Conservation (phyloP, 352 stramenopile genomes). For the Phytopythium montanum region DNA sequence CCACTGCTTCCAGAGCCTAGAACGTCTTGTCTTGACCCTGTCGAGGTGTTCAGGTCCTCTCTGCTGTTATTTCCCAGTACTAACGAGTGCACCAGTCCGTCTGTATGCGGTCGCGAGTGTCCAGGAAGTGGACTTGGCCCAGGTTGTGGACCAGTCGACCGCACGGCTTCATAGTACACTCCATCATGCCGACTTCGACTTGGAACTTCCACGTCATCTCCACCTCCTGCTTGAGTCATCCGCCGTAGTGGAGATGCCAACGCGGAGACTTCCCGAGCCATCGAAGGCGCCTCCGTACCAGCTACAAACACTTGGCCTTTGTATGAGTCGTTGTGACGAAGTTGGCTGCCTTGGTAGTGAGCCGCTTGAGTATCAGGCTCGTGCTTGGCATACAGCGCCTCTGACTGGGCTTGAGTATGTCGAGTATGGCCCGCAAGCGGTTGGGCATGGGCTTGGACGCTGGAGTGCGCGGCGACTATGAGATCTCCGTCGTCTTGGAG, state of each 20-base stretch:
- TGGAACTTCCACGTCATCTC: background rate
- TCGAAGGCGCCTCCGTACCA: background rate
- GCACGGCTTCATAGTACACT: background rate
- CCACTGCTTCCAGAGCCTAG: background rate
- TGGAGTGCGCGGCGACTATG: background rate
- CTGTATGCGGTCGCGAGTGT: background rate
- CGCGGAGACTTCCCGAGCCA: background rate
- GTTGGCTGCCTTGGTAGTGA: background rate
- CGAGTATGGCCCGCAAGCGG: background rate
- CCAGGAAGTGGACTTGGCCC: background rate
- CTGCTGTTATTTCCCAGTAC: background rate
- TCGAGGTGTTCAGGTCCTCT: background rate
- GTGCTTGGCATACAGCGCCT: background rate
- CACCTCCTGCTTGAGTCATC: background rate
- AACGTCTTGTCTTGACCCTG: background rate
- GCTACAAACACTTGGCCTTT: background rate
- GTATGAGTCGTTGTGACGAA: background rate
- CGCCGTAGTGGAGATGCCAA: background rate
- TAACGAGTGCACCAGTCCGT: background rate
- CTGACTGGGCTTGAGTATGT: background rate
- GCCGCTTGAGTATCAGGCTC: background rate
- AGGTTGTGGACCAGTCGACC: background rate
- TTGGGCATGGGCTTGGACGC: background rate
- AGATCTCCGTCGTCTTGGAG: background rate
- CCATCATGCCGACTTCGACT: background rate